Evolutionary conservation across 2,329 filamentous ascomycete species (phyloP).

Genomic region (Rhynchosporium secalis): DNA sequence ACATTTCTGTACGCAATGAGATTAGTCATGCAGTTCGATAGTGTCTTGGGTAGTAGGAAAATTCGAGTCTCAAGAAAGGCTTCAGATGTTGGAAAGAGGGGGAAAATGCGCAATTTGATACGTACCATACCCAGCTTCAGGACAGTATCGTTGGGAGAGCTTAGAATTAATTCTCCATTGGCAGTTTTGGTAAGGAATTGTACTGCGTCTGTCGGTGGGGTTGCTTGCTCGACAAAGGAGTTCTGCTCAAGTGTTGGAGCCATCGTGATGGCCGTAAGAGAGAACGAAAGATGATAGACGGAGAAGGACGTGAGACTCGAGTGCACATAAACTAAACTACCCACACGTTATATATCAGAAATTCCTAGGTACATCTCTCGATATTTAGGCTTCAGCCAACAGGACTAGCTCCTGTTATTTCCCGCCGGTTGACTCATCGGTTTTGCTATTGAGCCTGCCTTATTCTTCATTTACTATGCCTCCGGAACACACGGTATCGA

Average conservation of each 20-base stretch:
- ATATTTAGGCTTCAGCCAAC: conserved; percentile 6
- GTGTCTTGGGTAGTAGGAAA: too few relatives aligned
- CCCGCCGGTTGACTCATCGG: conserved; percentile 4
- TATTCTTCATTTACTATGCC: neutral
- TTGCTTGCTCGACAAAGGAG: neutral
- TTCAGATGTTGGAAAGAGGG: too few relatives aligned
- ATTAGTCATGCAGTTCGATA: too few relatives aligned
- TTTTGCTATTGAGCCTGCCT: neutral
- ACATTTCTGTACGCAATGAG: conserved; percentile 29
- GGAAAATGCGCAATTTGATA: too few relatives aligned
- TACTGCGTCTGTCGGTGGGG: neutral
- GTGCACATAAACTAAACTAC: neutral
- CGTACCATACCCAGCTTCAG: conserved; percentile 31
- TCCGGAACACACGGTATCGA: neutral
- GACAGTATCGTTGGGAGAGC: neutral
- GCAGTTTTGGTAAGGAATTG: conserved; percentile 16
- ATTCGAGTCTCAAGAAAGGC: too few relatives aligned
- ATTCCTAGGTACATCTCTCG: neutral
- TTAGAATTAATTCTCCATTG: neutral
- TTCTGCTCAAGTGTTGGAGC: conserved; percentile 13
- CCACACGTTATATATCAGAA: neutral
- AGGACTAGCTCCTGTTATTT: neutral
- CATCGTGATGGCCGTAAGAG: conserved; percentile 8
- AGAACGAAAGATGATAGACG: neutral
- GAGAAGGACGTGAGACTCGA: neutral